Base-by-base conservation (phyloP, 495 filamentous ascomycete genomes). In the Aspergillus haitiensis region DNA sequence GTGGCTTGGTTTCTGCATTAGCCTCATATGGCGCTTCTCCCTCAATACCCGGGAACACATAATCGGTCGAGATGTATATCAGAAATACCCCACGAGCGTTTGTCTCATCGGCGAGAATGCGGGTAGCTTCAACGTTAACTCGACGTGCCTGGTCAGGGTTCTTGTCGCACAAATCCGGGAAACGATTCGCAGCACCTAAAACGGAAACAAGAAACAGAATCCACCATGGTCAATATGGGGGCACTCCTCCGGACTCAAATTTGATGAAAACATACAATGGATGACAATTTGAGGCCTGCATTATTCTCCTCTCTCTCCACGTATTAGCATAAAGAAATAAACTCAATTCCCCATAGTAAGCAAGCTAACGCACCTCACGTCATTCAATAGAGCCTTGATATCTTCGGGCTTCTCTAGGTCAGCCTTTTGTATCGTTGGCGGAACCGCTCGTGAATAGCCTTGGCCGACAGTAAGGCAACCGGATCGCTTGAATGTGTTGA, bases 31-130 rank as follows among this genome's bases (percentile, higher is more conserved):
- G 93, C 11, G 92, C 93, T 31, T 93, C 87, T n/a, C 91, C 89
- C 34, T 86, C 87, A 16, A 64, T 78, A 13, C 93, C 93, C 1
- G 91, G 76, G 68, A 97, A 97, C 45, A 97, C 91, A 70, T 97
- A 97, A 76, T 97, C 93, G 42, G 93, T 96, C 0, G 90, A 94
- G 69, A 97, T 96, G 78, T 96, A 96, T 69, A 97, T 84, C 34
- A 96, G 79, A 51, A 96, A 69, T 61, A 86, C 84, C n/a, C 72
- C 72, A 10, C 84, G 82, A 13, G 75, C 64, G 15, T 84, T 81
- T 65, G 89, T 88, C 35, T 85, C 77, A 33, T 81, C 72, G 16
- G 92, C 91, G 16, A 97, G 84, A 18, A 68, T 64, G 34, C 78
- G 76, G 13, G 89, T 84, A 9, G 91, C 87, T 5, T 85, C 81